Conservation (phyloP, 495 filamentous ascomycete genomes). For the Aspergillus affinis region DNA sequence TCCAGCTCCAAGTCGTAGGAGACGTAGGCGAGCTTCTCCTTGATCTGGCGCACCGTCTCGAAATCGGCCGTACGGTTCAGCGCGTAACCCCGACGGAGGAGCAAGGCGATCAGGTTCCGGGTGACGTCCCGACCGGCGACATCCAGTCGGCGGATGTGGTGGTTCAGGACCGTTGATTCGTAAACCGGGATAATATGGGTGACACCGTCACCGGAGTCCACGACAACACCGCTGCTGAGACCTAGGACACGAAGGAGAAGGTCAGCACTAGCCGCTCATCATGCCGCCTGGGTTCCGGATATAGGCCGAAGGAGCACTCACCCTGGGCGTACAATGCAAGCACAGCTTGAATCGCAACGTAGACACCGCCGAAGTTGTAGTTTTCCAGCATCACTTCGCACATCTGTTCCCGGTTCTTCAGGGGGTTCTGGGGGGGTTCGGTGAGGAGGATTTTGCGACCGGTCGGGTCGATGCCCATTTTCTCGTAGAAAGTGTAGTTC, state of each 20-base stretch:
- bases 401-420: conserved; percentile 96
- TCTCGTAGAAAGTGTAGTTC: conserved; percentile 98
- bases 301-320: conserved; percentile 30
- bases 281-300: background rate
- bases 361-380: conserved; percentile 94
- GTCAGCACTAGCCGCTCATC: conserved; percentile 9
- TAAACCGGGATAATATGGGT: conserved; percentile 99
- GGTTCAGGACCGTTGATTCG: conserved; percentile 94
- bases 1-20: conserved; percentile 97
- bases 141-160: conserved; percentile 89
- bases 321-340: conserved; percentile 97
- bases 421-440: conserved; percentile 95
- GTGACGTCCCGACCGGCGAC: conserved; percentile 97
- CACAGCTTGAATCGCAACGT: conserved; percentile 98
- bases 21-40: conserved; percentile 99
- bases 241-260: conserved; percentile 46
- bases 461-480: conserved; percentile 87
- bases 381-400: conserved; percentile 98
- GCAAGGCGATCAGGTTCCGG: conserved; percentile 91
- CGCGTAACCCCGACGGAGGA: conserved; percentile 93
- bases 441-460: conserved; percentile 97
- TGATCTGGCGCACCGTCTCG: conserved; percentile 98
- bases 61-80: conserved; percentile 98
- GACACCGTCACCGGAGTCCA: conserved; percentile 96
- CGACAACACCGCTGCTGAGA: conserved; percentile 92